A percentile compares a stretch with the other conserved stretches of the same genome.
Conservation (phyloP, 192 early-diverging fungal genomes). For the Backusella liffmaniae region DNA sequence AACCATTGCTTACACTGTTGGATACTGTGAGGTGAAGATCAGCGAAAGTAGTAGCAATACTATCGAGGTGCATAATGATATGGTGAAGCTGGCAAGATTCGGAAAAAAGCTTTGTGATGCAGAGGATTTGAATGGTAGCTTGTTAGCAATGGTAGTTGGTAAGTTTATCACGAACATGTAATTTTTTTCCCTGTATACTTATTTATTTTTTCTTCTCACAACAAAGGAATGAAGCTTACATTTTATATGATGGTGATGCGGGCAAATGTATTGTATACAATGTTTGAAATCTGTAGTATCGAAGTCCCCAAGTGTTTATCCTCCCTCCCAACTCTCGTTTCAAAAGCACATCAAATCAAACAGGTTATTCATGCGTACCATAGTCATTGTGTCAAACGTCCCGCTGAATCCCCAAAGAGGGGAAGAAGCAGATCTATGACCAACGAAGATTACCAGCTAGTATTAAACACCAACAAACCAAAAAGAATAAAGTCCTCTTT, state of each 20-base stretch:
- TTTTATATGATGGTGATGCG: not conserved
- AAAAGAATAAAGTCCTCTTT: not conserved
- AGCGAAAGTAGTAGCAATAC: conserved; percentile 3
- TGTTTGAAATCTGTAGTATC: not conserved
- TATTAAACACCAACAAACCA: not conserved
- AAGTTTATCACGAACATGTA: not conserved
- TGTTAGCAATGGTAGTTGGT: not conserved
- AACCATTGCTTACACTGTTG: not conserved
- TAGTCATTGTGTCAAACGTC: not conserved
- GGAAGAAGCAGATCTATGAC: not conserved
- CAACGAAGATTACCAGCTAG: not conserved
- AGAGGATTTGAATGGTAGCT: not conserved
- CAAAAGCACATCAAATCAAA: not conserved
- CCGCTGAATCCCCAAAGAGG: not conserved
- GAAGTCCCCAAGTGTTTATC: not conserved
- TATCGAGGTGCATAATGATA: not conserved
- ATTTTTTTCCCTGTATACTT: not conserved
- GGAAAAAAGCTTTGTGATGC: not conserved
- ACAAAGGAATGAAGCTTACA: not conserved
- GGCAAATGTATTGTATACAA: not conserved
- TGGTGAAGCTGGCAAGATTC: not conserved
- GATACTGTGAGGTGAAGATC: conserved; percentile 2
- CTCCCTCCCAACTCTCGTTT: not conserved
- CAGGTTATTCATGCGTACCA: not conserved
- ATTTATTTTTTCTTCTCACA: not conserved